These are phyloP conservation scores for Pontederia paniculata DNA, from an alignment of 176 grass and related monocot species.

Conservation along the genomic window DNA sequence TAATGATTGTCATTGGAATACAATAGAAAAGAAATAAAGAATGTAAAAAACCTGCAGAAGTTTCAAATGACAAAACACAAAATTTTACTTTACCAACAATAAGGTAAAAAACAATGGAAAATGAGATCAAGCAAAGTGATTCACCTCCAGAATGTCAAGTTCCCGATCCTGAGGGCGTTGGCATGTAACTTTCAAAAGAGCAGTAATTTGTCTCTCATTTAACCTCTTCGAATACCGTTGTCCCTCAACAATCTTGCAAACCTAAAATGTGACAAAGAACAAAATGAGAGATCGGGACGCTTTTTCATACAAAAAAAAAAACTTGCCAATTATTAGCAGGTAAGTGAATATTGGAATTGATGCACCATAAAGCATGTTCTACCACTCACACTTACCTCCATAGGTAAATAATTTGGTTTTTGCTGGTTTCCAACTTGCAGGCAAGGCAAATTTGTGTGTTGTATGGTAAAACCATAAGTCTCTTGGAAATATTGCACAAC, in stretches of 20 bases:
- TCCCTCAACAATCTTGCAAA: constrained; percentile 90
- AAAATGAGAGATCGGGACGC: neutral
- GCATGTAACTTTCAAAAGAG: constrained; percentile 79
- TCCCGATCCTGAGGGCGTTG: constrained; percentile 70
- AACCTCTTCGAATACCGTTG: constrained; percentile 88
- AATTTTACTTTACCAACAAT: no score
- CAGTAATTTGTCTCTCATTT: constrained; percentile 82
- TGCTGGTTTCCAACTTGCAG: constrained; percentile 76
- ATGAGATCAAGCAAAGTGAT: neutral
- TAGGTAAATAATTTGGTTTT: constrained; percentile 87
- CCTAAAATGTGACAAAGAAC: constrained; percentile 26
- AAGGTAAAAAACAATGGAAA: no score
- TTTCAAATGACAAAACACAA: neutral
- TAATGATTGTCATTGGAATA: no score
- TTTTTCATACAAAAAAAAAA: neutral
- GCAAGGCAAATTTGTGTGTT: constrained; percentile 77
- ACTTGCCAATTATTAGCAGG: neutral
- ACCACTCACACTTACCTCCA: constrained; percentile 50
- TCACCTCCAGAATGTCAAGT: constrained; percentile 69
- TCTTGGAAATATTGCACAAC: constrained; percentile 96
- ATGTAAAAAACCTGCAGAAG: neutral
- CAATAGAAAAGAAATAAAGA: neutral
- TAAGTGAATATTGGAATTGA: constrained; percentile 5
- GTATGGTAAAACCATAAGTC: constrained; percentile 79
- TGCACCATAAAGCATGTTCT: neutral